Evolutionary conservation across 2,329 filamentous ascomycete genomes (phyloP).

Genomic region (Gremmenia infestans): DNA sequence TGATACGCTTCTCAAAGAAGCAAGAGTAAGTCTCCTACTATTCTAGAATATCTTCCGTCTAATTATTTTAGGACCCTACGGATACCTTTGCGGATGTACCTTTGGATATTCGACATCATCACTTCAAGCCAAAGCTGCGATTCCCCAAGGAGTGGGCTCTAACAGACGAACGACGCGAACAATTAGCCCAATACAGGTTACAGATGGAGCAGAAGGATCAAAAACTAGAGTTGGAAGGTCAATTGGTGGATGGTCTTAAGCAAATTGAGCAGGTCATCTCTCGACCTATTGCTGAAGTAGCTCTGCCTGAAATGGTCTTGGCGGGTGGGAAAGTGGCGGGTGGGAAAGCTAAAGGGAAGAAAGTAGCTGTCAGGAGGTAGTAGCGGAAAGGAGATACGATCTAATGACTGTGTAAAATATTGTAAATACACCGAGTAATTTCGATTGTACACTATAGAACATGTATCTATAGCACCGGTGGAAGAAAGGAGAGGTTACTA

Average conservation of each 20-base stretch:
- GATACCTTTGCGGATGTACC: constrained; percentile 89
- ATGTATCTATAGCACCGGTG: neutral
- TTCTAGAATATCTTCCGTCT: constrained; percentile 4
- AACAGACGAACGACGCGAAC: constrained; percentile 60
- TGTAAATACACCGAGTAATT: constrained; percentile 13
- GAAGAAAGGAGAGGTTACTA: no score
- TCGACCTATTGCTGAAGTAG: constrained; percentile 12
- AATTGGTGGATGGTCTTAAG: constrained; percentile 53
- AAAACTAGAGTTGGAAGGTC: constrained; percentile 46
- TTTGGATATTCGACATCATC: constrained; percentile 82
- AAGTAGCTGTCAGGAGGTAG: constrained; percentile 23
- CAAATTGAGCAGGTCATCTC: constrained; percentile 40
- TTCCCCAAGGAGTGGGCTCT: constrained; percentile 85
- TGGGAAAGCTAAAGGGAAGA: constrained; percentile 16
- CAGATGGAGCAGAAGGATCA: constrained; percentile 50
- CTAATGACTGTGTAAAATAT: constrained; percentile 19
- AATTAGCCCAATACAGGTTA: constrained; percentile 59
- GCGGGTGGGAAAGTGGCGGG: constrained; percentile 15
- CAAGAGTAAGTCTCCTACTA: constrained; percentile 49
- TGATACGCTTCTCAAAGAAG: constrained; percentile 65
- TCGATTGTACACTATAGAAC: constrained; percentile 1
- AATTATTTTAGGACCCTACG: constrained; percentile 50
- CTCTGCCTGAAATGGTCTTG: constrained; percentile 26
- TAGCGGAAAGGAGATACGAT: constrained; percentile 6
- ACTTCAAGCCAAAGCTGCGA: constrained; percentile 56